phyloP scores from a whole-genome alignment of 441 rosid species.

The Populus hybrid region DNA sequence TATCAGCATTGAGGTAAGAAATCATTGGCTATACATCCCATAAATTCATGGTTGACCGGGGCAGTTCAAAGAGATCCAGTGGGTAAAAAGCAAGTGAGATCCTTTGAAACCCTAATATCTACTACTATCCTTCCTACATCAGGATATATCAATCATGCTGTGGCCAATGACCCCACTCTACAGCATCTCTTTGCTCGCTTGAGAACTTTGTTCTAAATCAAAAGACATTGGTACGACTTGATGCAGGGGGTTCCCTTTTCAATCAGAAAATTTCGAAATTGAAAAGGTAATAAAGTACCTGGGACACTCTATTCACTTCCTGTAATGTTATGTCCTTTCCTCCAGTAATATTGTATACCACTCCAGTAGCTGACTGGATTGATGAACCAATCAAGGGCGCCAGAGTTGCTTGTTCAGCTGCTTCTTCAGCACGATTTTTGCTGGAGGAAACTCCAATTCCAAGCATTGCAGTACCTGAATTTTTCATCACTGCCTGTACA shows the following conservation, averaged over 20 bases:
- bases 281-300: slow-evolving; percentile 40
- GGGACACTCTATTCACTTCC: slow-evolving; percentile 96
- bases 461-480: slow-evolving; percentile 98
- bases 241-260: neutral
- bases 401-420: slow-evolving; percentile 95
- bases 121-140: neutral
- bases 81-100: neutral
- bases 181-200: neutral
- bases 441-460: slow-evolving; percentile 96
- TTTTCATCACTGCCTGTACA: slow-evolving; percentile 94
- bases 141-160: neutral
- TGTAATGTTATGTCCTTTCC: slow-evolving; percentile 97
- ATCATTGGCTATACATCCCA: neutral
- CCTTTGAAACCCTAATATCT: neutral
- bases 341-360: slow-evolving; percentile 93
- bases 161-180: neutral
- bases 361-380: slow-evolving; percentile 95
- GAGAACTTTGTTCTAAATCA: neutral
- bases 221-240: neutral
- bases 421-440: slow-evolving; percentile 98
- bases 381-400: slow-evolving; percentile 98
- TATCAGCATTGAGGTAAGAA: neutral
- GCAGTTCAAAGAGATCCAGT: neutral
- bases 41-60: neutral
- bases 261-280: neutral